These are phyloP conservation scores for Collybia nuda DNA, from an alignment of 768 basidiomycete species.

Conservation along the genomic window DNA sequence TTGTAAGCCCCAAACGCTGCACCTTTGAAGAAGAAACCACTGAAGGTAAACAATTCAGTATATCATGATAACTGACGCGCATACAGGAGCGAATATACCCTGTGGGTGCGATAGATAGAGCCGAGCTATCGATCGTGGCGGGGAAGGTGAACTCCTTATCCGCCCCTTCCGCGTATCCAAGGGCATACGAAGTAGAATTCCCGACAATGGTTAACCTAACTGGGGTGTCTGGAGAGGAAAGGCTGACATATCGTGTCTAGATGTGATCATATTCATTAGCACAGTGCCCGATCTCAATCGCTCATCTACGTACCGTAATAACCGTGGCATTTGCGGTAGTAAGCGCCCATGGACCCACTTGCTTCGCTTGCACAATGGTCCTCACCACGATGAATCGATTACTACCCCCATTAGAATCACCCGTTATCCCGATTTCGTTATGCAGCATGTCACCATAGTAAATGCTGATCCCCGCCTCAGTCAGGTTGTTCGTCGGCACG, in stretches of 20 bases:
- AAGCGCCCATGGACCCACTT: constrained; percentile 34
- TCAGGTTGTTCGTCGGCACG: constrained; percentile 23
- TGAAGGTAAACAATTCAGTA: constrained; percentile 6
- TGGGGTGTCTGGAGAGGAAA: constrained; percentile 20
- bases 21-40: constrained; percentile 38
- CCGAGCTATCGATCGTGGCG: constrained; percentile 28
- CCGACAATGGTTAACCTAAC: constrained; percentile 29
- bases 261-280: no score
- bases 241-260: constrained; percentile 14
- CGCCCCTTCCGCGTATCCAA: constrained; percentile 33
- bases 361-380: constrained; percentile 26
- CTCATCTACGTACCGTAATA: constrained; percentile 20
- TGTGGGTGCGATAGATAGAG: constrained; percentile 28
- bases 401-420: constrained; percentile 16
- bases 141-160: constrained; percentile 21
- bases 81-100: constrained; percentile 25
- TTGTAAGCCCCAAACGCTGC: constrained; percentile 36
- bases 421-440: constrained; percentile 33
- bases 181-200: constrained; percentile 25
- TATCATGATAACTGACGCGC: no score
- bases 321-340: constrained; percentile 27
- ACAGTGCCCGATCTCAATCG: no score
- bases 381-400: constrained; percentile 26
- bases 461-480: constrained; percentile 36
- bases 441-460: constrained; percentile 37